phyloP scores from a whole-genome alignment of 345 rosid genomes.

The Populus ilicifolia region DNA sequence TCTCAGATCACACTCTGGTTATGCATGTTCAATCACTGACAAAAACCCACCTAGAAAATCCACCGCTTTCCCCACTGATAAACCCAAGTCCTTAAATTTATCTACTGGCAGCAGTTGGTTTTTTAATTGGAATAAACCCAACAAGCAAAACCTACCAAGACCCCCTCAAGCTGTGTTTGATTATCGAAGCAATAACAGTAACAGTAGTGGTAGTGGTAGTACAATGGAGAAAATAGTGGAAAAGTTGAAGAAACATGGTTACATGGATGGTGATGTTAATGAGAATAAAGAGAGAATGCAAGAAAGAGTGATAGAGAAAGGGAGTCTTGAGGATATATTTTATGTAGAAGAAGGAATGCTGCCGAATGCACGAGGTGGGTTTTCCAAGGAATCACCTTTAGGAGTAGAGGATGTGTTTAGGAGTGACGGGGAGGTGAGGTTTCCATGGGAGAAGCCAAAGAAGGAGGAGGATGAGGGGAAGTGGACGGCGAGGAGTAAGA shows the following conservation, averaged over 20 bases:
- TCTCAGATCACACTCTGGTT: conserved; percentile 14
- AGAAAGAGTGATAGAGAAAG: conserved; percentile 61
- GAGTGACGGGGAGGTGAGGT: conserved; percentile 52
- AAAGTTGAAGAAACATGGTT: conserved; percentile 69
- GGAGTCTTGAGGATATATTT: conserved; percentile 69
- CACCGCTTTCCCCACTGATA: conserved; percentile 16
- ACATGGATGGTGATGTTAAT: conserved; percentile 37
- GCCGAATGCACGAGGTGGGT: conserved; percentile 64
- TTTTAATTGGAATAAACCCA: conserved; percentile 47
- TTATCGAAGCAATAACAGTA: conserved; percentile 33
- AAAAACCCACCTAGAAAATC: conserved; percentile 31
- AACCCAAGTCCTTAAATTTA: conserved; percentile 4
- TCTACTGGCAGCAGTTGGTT: conserved; percentile 41
- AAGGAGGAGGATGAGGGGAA: conserved; percentile 26
- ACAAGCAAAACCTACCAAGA: conserved; percentile 36
- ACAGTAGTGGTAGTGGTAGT: conserved; percentile 37
- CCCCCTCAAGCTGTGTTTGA: conserved; percentile 45
- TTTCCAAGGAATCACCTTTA: conserved; percentile 45
- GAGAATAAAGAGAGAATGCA: conserved; percentile 28
- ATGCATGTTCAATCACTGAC: conserved; percentile 15
- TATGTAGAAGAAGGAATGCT: conserved; percentile 61
- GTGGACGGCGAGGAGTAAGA: conserved; percentile 52
- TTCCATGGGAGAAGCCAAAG: conserved; percentile 79
- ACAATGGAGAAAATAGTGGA: conserved; percentile 85
- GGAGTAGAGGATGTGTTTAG: conserved; percentile 36